Base-by-base conservation (phyloP, 192 early-diverging fungal genomes). In the Podila verticillata region DNA sequence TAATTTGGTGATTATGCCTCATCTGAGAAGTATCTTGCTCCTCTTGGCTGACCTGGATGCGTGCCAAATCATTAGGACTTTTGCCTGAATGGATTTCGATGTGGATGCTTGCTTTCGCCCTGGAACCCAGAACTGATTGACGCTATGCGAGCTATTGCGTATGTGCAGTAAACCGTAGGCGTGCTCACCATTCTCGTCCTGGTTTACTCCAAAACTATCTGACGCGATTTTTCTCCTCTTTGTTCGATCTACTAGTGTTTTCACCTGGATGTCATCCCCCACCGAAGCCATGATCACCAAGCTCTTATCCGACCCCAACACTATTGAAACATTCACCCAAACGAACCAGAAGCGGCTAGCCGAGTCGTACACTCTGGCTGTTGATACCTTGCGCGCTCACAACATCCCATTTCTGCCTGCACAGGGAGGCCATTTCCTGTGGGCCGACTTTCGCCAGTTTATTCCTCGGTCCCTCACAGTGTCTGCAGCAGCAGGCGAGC, bases 341-440 rank as follows among this genome's bases (percentile, higher is more conserved):
- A 83, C 66, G 7, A 96, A 93, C 74, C 88, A 91, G 48, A 57
- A 57, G 15, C 72, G 75, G 10, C 69, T 97, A 49, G 81, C 85
- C 0, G 84, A 84, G 34, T 64, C 82, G 44, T 95, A 93, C 68
- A 68, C 64, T 13, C 32, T 57, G 5, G 64, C 87, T 4, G 69
- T 82, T 12, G 59, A 58, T 5, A 82, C 84, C 24, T 68, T 96
- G 9, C 65, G 81, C 4, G 34, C 70, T 34, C 83, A 84, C 57
- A 65, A 74, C 1, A 83, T 95, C 58, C 58, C 82, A 32, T 93
- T 82, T 63, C 39, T 91, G 15, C 88, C 87, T 6, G 87, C 93
- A 5, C 81, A 90, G 31, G 91, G 90, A 0, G 93, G 91, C 17
- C 92, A 91, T 73, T 97, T 93, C 74, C 49, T 96, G 9, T 91